Evolutionary conservation across 192 early-diverging fungal genomes (phyloP).

Genomic region (Martensiomyces pterosporus): DNA sequence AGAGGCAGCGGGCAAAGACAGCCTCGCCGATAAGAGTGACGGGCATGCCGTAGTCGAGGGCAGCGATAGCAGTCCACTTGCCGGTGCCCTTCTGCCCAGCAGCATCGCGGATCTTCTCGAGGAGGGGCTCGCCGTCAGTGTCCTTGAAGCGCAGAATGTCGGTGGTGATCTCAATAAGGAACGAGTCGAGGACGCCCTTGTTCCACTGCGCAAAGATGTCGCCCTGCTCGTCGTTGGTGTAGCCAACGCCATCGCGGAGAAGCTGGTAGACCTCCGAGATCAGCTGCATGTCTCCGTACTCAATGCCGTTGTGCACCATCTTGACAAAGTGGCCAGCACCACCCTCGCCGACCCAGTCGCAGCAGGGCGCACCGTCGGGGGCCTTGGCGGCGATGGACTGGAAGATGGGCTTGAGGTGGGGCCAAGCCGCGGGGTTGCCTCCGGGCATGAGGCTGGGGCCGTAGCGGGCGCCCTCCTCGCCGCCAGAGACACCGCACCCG

Average conservation of each 20-base stretch:
- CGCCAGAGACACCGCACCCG: slow-evolving; percentile 96
- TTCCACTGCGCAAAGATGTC: slow-evolving; percentile 92
- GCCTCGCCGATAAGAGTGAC: slow-evolving; percentile 98
- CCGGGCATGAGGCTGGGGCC: slow-evolving; percentile 98
- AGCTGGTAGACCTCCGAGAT: slow-evolving; percentile 94
- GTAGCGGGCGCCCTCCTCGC: slow-evolving; percentile 97
- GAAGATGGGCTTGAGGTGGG: slow-evolving; percentile 92
- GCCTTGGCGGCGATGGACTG: slow-evolving; percentile 92
- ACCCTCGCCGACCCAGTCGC: slow-evolving; percentile 98
- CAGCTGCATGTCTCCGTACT: slow-evolving; percentile 99
- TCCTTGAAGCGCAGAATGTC: slow-evolving; percentile 95
- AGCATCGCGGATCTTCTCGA: slow-evolving; percentile 93
- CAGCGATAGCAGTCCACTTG: slow-evolving; percentile 96
- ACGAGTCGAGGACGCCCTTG: slow-evolving; percentile 95
- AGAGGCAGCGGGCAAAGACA: slow-evolving; percentile 95
- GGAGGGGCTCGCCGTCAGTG: slow-evolving; percentile 76
- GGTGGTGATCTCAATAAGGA: slow-evolving; percentile 93
- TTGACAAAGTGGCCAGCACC: slow-evolving; percentile 99
- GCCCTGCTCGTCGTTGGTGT: slow-evolving; percentile 82
- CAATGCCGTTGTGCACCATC: slow-evolving; percentile 99
- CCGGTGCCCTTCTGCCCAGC: slow-evolving; percentile 98
- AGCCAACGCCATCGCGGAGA: slow-evolving; percentile 81
- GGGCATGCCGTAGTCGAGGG: slow-evolving; percentile 92
- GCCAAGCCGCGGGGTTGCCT: slow-evolving; percentile 90
- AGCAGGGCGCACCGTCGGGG: slow-evolving; percentile 79